phyloP scores from a whole-genome alignment of 208 protist genomes.

The Leishmania braziliensis region DNA sequence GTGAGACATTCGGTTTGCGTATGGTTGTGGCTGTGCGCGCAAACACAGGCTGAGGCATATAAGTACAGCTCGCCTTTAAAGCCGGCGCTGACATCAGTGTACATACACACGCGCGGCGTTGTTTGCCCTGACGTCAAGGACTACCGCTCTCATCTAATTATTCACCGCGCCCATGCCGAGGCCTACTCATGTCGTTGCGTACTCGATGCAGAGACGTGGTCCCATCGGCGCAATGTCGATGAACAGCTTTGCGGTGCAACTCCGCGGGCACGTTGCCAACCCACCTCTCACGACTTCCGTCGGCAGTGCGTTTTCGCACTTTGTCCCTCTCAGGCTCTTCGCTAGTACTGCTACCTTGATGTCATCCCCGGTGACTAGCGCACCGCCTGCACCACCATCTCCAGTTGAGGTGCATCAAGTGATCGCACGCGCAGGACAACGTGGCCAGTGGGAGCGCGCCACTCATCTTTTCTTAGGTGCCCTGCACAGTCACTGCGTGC shows the following conservation, averaged over 20 bases:
- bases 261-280: background rate
- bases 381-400: constrained; percentile 38
- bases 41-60: background rate
- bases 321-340: background rate
- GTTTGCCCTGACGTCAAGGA: background rate
- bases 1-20: background rate
- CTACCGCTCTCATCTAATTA: background rate
- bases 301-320: background rate
- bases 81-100: background rate
- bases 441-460: constrained; percentile 56
- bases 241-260: background rate
- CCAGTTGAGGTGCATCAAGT: constrained; percentile 71
- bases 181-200: background rate
- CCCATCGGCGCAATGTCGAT: background rate
- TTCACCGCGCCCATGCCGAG: background rate
- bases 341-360: background rate
- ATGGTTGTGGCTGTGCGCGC: background rate
- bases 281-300: background rate
- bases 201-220: background rate
- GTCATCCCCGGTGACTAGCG: background rate
- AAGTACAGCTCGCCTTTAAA: background rate
- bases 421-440: constrained; percentile 37
- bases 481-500: constrained; percentile 53
- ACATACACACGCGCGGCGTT: background rate
- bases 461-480: constrained; percentile 57